Conservation (phyloP, 345 rosid species). For the Sonneratia alba region DNA sequence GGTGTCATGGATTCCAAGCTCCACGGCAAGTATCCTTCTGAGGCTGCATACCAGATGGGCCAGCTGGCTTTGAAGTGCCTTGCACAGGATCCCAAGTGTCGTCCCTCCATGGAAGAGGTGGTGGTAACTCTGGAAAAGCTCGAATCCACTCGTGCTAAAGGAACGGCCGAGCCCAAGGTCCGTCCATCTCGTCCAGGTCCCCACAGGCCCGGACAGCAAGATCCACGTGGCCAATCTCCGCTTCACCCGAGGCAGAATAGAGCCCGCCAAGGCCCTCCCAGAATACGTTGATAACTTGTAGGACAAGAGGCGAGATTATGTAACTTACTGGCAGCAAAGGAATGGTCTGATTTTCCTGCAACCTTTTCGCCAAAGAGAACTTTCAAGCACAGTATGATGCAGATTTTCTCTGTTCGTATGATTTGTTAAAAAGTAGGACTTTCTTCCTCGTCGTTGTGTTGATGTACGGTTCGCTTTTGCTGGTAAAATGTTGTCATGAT, state of each 20-base stretch:
- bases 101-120: slow-evolving; percentile 86
- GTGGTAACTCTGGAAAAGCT: slow-evolving; percentile 44
- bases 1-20: slow-evolving; percentile 54
- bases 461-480: too few species aligned
- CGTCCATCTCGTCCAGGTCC: slow-evolving; percentile 18
- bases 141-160: slow-evolving; percentile 32
- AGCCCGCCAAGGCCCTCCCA: slow-evolving; percentile 17
- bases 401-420: background rate
- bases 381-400: background rate
- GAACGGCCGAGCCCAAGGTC: slow-evolving; percentile 32
- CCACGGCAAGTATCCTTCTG: slow-evolving; percentile 63
- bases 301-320: background rate
- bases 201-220: slow-evolving; percentile 8
- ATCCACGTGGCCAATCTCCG: slow-evolving; percentile 33
- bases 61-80: slow-evolving; percentile 63
- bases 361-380: background rate
- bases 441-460: too few species aligned
- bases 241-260: slow-evolving; percentile 28
- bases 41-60: slow-evolving; percentile 47
- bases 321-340: background rate
- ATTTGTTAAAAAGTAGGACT: too few species aligned
- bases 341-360: background rate
- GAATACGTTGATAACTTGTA: background rate
- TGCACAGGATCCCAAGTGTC: slow-evolving; percentile 48
- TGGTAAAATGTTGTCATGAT: too few species aligned